phyloP scores from a whole-genome alignment of 495 filamentous ascomycete genomes.

The Penicillium atrosanguineum region DNA sequence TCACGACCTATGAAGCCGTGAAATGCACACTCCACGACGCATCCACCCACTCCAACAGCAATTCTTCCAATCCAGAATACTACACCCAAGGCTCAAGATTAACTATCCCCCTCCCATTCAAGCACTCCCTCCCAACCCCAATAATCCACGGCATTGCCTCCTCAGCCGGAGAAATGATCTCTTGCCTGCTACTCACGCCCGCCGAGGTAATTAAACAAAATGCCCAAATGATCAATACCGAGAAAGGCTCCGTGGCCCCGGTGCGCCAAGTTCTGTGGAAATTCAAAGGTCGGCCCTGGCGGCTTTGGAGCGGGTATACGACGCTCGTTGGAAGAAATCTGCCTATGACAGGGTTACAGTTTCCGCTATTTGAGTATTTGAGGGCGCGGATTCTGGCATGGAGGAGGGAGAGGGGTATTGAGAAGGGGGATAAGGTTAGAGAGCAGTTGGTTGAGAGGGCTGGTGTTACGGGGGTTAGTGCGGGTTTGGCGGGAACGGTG shows the following conservation, averaged over 20 bases:
- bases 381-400: slow-evolving; percentile 43
- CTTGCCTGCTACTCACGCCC: slow-evolving; percentile 81
- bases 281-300: slow-evolving; percentile 55
- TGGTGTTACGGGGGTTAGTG: slow-evolving; percentile 65
- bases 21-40: slow-evolving; percentile 56
- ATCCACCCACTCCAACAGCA: slow-evolving; percentile 25
- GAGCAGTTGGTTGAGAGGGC: slow-evolving; percentile 45
- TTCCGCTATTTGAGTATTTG: slow-evolving; percentile 77
- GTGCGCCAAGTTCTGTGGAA: slow-evolving; percentile 53
- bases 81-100: slow-evolving; percentile 33
- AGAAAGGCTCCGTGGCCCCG: slow-evolving; percentile 10
- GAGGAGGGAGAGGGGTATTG: slow-evolving; percentile 20
- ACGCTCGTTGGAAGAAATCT: slow-evolving; percentile 77
- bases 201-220: slow-evolving; percentile 94
- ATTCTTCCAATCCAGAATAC: slow-evolving; percentile 26
- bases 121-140: slow-evolving; percentile 54
- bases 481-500: slow-evolving; percentile 64
- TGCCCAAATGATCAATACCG: slow-evolving; percentile 62
- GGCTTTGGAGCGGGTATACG: slow-evolving; percentile 75
- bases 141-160: slow-evolving; percentile 70
- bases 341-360: slow-evolving; percentile 84
- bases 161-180: slow-evolving; percentile 71
- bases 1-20: slow-evolving; percentile 79
- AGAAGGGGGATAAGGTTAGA: background rate
- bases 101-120: slow-evolving; percentile 28